Evolutionary conservation across 106 monocot species (phyloP).

Genomic region (Apostasia shenzhenica): DNA sequence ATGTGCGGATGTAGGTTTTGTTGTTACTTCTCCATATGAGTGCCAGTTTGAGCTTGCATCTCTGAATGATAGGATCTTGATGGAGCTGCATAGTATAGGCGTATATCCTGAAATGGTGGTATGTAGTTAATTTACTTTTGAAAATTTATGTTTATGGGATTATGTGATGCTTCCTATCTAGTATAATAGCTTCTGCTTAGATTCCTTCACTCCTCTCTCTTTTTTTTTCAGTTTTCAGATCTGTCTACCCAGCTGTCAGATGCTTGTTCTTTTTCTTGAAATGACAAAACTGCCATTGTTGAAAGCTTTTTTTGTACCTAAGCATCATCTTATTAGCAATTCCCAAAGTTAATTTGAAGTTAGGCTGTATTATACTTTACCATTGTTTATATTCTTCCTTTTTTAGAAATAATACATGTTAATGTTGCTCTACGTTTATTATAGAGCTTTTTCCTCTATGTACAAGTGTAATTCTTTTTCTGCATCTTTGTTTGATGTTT

Average conservation of each 20-base stretch:
- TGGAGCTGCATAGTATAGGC: conserved; percentile 91
- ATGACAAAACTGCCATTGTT: too few relatives aligned
- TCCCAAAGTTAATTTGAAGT: too few relatives aligned
- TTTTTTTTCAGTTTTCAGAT: background rate
- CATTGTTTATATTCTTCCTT: too few relatives aligned
- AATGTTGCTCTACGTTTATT: too few relatives aligned
- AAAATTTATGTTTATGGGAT: background rate
- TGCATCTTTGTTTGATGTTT: background rate
- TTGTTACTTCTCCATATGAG: conserved; percentile 27
- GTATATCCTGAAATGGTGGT: conserved; percentile 63
- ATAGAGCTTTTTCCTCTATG: too few relatives aligned
- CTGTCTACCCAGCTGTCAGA: background rate
- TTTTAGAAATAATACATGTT: too few relatives aligned
- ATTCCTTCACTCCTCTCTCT: background rate
- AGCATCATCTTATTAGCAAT: too few relatives aligned
- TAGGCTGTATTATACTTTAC: too few relatives aligned
- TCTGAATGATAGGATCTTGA: conserved; percentile 68
- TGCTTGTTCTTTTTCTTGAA: background rate
- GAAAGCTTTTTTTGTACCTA: too few relatives aligned
- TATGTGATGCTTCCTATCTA: background rate
- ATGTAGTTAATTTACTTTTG: conserved; percentile 6
- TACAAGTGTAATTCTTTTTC: too few relatives aligned
- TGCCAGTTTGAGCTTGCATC: conserved; percentile 63
- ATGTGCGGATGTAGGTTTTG: conserved; percentile 2
- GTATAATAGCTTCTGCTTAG: background rate